Conservation (phyloP, 345 rosid genomes). For the Excoecaria agallocha region DNA sequence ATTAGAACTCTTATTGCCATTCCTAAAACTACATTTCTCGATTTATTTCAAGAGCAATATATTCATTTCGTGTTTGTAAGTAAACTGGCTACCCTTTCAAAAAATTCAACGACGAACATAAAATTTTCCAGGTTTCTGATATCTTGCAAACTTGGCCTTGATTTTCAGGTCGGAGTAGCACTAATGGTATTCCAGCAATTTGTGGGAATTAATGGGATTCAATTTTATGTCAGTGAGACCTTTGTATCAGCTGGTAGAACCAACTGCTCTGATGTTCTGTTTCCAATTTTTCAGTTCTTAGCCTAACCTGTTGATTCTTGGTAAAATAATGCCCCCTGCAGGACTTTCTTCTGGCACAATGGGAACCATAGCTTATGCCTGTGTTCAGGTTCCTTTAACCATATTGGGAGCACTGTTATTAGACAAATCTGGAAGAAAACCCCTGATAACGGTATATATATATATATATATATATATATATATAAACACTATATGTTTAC, state of each 20-base stretch:
- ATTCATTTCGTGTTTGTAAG: conserved; percentile 67
- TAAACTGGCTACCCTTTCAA: neutral
- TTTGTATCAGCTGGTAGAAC: conserved; percentile 75
- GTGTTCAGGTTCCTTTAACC: conserved; percentile 84
- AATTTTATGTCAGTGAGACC: conserved; percentile 86
- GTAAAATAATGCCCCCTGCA: conserved; percentile 27
- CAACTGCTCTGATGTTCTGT: neutral
- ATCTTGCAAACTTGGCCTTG: no score
- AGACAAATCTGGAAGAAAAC: conserved; percentile 83
- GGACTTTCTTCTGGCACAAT: conserved; percentile 69
- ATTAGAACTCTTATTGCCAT: conserved; percentile 51
- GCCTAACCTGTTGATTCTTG: neutral
- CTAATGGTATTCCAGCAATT: conserved; percentile 88
- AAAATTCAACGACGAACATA: neutral
- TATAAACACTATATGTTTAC: neutral
- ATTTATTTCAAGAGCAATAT: conserved; percentile 59
- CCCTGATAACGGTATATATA: conserved; percentile 76
- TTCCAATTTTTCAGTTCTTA: neutral
- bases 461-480: no score
- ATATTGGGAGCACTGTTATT: conserved; percentile 70
- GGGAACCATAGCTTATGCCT: conserved; percentile 81
- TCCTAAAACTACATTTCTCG: conserved; percentile 58
- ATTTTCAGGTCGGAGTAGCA: conserved; percentile 70
- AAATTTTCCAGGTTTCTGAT: conserved; percentile 1
- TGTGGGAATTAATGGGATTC: conserved; percentile 77